Conservation (phyloP, 345 rosid genomes). For the Aurinia saxatilis region DNA sequence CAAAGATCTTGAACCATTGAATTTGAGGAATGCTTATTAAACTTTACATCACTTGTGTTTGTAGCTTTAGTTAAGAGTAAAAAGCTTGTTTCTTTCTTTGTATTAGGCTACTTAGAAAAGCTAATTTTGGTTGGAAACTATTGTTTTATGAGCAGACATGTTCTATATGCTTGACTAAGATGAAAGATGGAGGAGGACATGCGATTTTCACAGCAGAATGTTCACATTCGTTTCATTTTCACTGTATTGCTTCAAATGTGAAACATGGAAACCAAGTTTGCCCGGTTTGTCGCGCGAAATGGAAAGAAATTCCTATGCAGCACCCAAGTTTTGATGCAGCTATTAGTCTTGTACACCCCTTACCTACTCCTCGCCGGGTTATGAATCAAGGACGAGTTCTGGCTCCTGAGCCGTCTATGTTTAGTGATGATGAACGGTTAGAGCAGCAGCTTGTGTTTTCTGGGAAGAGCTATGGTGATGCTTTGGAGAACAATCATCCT, state of each 20-base stretch:
- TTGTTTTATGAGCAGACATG: constrained; percentile 56
- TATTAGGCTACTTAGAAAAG: neutral
- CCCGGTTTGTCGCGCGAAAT: constrained; percentile 83
- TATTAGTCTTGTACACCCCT: constrained; percentile 41
- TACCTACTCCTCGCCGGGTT: constrained; percentile 55
- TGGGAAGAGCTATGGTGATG: constrained; percentile 31
- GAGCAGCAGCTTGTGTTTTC: constrained; percentile 39
- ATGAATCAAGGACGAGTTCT: constrained; percentile 46
- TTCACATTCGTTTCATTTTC: constrained; percentile 92
- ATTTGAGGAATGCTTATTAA: neutral
- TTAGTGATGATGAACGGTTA: constrained; percentile 68
- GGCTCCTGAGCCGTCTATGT: constrained; percentile 62
- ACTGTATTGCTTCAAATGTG: constrained; percentile 85
- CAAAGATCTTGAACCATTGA: neutral
- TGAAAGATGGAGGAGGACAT: constrained; percentile 82
- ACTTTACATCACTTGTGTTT: neutral
- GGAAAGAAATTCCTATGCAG: constrained; percentile 89
- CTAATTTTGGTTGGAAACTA: neutral
- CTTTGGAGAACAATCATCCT: constrained; percentile 21
- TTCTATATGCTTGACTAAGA: constrained; percentile 79
- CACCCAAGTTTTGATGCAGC: constrained; percentile 53
- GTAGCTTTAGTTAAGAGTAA: constrained; percentile 9
- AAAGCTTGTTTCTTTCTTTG: neutral
- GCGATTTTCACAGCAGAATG: constrained; percentile 96
- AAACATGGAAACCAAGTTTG: constrained; percentile 81